These are phyloP conservation scores for Eucalyptus cloeziana DNA, from an alignment of 345 rosid species.

Conservation along the genomic window DNA sequence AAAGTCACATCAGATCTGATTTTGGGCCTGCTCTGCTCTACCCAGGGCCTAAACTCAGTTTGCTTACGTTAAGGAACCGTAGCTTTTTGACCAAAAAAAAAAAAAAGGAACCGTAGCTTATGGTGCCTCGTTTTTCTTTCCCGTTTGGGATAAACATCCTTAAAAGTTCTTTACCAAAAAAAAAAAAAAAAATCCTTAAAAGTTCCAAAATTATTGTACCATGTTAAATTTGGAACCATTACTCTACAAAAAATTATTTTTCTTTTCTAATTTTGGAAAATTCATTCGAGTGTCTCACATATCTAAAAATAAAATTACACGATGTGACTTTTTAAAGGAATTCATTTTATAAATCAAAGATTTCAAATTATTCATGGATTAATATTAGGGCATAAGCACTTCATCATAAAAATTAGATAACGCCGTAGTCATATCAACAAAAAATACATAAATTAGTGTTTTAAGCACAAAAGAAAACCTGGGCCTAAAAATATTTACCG, in stretches of 20 bases:
- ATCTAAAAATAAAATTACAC: background rate
- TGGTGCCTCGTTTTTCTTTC: background rate
- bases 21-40: background rate
- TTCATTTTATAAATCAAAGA: background rate
- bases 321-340: background rate
- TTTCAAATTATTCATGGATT: background rate
- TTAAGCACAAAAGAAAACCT: background rate
- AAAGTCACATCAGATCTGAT: background rate
- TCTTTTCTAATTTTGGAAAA: background rate
- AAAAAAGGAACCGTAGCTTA: background rate
- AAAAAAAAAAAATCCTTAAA: no score
- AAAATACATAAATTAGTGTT: background rate
- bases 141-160: background rate
- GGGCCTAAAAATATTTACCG: background rate
- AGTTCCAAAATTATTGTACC: background rate
- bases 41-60: background rate
- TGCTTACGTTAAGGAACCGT: background rate
- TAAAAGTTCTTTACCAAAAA: no score
- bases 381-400: accelerated
- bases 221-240: background rate
- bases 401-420: background rate
- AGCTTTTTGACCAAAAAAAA: no score
- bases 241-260: background rate
- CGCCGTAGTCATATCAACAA: background rate
- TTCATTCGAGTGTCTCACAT: background rate